Conservation (phyloP, 2,329 filamentous ascomycete genomes). For the Trematosphaeria pertusa region DNA sequence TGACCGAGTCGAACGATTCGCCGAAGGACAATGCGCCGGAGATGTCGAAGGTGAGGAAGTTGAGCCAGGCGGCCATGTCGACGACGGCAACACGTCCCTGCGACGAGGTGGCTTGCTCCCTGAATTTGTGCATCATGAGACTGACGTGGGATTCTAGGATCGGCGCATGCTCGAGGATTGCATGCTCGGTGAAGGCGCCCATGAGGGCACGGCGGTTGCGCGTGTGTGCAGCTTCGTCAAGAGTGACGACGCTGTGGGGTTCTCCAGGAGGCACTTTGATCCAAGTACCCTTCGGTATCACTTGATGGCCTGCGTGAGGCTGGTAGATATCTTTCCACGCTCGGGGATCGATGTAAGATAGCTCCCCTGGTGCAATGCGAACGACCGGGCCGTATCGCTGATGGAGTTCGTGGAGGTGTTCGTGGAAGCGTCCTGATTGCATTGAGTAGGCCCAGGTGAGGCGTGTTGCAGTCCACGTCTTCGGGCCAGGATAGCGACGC, state of each 20-base stretch:
- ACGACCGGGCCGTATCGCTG: conserved; percentile 51
- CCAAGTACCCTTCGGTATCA: conserved; percentile 18
- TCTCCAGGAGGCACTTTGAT: conserved; percentile 14
- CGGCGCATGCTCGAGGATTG: conserved; percentile 49
- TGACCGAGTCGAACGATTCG: conserved; percentile 45
- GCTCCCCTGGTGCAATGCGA: conserved; percentile 56
- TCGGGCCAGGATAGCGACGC: conserved; percentile 19
- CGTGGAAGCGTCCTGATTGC: conserved; percentile 19
- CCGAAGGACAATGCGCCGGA: conserved; percentile 59
- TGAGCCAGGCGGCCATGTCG: conserved; percentile 20
- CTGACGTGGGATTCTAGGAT: conserved; percentile 43
- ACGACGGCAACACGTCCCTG: conserved; percentile 24
- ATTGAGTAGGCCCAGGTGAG: conserved; percentile 37
- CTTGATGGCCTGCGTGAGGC: conserved; percentile 7
- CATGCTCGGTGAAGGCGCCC: conserved; percentile 53
- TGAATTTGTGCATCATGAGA: conserved; percentile 45
- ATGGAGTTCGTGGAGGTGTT: conserved; percentile 19
- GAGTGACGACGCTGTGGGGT: conserved; percentile 17
- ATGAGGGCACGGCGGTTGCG: conserved; percentile 43
- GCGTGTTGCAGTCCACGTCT: conserved; percentile 40
- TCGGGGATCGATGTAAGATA: conserved; percentile 51
- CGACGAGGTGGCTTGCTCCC: conserved; percentile 15
- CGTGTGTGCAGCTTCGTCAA: conserved; percentile 26
- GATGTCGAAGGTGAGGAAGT: conserved; percentile 28
- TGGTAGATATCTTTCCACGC: conserved; percentile 55